These are phyloP conservation scores for Aulographum hederae DNA, from an alignment of 2,329 filamentous ascomycete genomes.

Conservation along the genomic window DNA sequence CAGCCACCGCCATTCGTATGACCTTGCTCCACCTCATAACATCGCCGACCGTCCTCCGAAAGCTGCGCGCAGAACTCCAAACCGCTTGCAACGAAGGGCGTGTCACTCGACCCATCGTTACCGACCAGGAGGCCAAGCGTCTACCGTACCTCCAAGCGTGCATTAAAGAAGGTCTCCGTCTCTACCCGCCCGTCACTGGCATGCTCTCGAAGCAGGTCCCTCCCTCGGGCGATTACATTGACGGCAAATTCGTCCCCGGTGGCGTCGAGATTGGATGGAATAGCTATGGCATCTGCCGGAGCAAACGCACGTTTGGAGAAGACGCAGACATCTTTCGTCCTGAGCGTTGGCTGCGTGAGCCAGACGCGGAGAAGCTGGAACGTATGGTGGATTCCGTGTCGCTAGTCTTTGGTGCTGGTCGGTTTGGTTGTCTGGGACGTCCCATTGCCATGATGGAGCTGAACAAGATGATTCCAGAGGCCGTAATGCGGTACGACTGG, in stretches of 20 bases:
- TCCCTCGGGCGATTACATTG: conserved; percentile 11
- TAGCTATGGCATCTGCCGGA: conserved; percentile 14
- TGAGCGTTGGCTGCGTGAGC: conserved; percentile 28
- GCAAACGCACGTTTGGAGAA: conserved; percentile 14
- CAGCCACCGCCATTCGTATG: conserved; percentile 34
- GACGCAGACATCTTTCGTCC: conserved; percentile 29
- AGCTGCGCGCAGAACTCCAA: conserved; percentile 27
- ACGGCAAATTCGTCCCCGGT: conserved; percentile 15
- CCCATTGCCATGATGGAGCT: conserved; percentile 18
- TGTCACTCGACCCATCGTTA: conserved; percentile 27
- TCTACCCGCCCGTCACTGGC: conserved; percentile 22
- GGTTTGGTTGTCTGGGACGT: conserved; percentile 16
- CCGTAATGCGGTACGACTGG: conserved; percentile 8
- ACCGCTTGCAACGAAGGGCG: conserved; percentile 11
- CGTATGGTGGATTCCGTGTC: conserved; percentile 15
- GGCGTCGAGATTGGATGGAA: conserved; percentile 16
- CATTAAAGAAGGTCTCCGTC: conserved; percentile 27
- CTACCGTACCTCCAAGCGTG: conserved; percentile 28
- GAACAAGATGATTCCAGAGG: conserved; percentile 25
- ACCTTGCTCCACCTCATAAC: conserved; percentile 34
- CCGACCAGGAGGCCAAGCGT: conserved; percentile 23
- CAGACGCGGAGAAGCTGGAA: conserved; percentile 17
- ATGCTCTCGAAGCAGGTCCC: conserved; percentile 15
- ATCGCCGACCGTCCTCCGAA: conserved; percentile 26
- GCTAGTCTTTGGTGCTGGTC: conserved; percentile 18